Evolutionary conservation across 176 grass and related monocot species (phyloP), one percentile per base, ranked within the genome.

Genomic region (Oryza nivara): DNA sequence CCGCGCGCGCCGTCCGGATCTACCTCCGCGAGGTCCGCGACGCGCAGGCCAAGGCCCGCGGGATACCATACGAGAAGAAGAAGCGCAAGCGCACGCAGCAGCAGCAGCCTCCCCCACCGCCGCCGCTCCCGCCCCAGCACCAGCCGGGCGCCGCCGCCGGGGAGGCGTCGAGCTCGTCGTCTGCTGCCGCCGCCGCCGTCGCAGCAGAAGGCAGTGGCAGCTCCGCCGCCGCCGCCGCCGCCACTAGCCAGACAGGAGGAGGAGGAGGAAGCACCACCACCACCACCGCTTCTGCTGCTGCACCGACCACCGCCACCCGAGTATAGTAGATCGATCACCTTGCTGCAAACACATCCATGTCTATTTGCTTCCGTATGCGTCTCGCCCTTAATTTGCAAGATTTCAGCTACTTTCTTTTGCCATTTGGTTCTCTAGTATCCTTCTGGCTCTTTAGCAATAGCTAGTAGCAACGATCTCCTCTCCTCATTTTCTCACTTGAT

Each of bases 1-100:
- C 96, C 2, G 91, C 90, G 0, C 91, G 96, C 80, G 93, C 96
- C 78, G 92, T 99, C 40, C 86, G 96, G 88, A 99, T 99, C 84
- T 99, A 94, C 86, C 93, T 99, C 83, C 93, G 93, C 79, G 96
- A 99, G 85, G 96, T 99, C 41, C 93, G 96, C 7, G 96, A 96
- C 86, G 75, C 87, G 71, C 96, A 99, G 88, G 93, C 96, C 65
- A 99, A 94, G 88, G 96, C 96, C 0, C 38, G 96, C 5, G 96
- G 96, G 51, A 94, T 99, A 86, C 96, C 96, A 48, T 96, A 94
- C 90, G 93, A 94, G 82, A 99, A 96, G 88, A 95, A 93, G 91
- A 96, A 92, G 84, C 91, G 96, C 86, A 99, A 99, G 91, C 86
- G 96, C 72, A 75, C 58, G n/a, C 58, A n/a, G 6, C 19, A 7